Evolutionary conservation across 257 asterid genomes (phyloP).

Genomic region (Rehmannia glutinosa): DNA sequence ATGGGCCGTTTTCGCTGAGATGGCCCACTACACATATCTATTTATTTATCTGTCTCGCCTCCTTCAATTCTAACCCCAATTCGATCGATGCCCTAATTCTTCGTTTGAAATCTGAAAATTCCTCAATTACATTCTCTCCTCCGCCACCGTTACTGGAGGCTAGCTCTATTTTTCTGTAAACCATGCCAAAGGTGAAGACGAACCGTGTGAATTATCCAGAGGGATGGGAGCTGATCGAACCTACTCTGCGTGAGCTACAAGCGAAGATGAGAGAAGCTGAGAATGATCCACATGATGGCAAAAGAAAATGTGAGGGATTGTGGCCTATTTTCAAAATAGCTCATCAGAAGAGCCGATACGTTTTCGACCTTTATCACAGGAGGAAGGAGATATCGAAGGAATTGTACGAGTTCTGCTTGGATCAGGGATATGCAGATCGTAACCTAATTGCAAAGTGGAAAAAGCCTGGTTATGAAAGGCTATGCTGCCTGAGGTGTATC

Average conservation of each 20-base stretch:
- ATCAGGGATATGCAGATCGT: conserved; percentile 93
- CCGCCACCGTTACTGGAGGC: conserved; percentile 2
- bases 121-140: neutral
- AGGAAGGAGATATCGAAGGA: conserved; percentile 89
- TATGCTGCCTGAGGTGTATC: conserved; percentile 90
- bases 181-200: conserved; percentile 94
- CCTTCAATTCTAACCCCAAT: neutral
- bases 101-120: neutral
- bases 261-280: conserved; percentile 98
- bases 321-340: conserved; percentile 96
- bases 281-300: conserved; percentile 80
- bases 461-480: conserved; percentile 96
- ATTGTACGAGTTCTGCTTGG: conserved; percentile 83
- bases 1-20: neutral
- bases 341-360: conserved; percentile 88
- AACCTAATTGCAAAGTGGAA: conserved; percentile 91
- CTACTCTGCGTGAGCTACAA: conserved; percentile 77
- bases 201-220: conserved; percentile 74
- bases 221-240: conserved; percentile 96
- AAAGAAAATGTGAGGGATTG: conserved; percentile 78
- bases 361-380: conserved; percentile 69
- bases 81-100: neutral
- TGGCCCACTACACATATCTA: neutral
- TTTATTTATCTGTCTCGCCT: neutral
- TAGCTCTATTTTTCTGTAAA: neutral